Percentiles rank a stretch among this genome's conserved stretches.
phyloP scores from a whole-genome alignment of 768 basidiomycete species.

The Calocybe cyanea region DNA sequence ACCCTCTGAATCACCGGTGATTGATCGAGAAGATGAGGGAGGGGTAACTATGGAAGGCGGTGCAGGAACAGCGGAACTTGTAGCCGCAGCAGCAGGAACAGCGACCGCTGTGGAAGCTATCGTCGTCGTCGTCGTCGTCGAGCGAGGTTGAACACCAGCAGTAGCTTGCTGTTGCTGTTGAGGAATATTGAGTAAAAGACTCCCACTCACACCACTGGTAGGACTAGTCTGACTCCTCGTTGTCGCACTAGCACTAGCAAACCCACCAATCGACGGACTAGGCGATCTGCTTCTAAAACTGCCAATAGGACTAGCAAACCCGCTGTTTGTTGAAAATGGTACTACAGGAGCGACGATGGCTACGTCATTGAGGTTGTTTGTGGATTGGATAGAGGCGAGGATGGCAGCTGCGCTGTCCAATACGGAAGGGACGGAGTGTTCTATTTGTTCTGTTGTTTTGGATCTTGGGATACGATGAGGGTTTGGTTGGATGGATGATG shows the following conservation, averaged over 20 bases:
- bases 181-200: slow-evolving; percentile 49
- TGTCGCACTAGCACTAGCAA: no score
- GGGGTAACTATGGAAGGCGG: no score
- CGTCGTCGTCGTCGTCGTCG: slow-evolving; percentile 13
- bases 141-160: no score
- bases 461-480: slow-evolving; percentile 74
- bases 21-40: no score
- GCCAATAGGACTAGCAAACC: slow-evolving; percentile 65
- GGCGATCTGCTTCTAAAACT: slow-evolving; percentile 67
- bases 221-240: neutral
- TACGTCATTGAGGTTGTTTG: slow-evolving; percentile 57
- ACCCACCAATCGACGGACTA: slow-evolving; percentile 48
- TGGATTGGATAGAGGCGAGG: slow-evolving; percentile 41
- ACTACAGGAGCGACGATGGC: slow-evolving; percentile 57
- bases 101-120: slow-evolving; percentile 14
- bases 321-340: slow-evolving; percentile 32
- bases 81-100: slow-evolving; percentile 11
- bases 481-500: no score
- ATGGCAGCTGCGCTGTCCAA: slow-evolving; percentile 80
- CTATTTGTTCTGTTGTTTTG: slow-evolving; percentile 69
- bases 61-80: slow-evolving; percentile 22
- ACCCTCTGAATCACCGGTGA: no score
- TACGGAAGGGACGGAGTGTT: slow-evolving; percentile 80
- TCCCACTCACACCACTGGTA: slow-evolving; percentile 23
- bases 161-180: slow-evolving; percentile 18